These are phyloP conservation scores for Colletotrichum tropicale DNA, from an alignment of 2,329 filamentous ascomycete species.

Conservation along the genomic window DNA sequence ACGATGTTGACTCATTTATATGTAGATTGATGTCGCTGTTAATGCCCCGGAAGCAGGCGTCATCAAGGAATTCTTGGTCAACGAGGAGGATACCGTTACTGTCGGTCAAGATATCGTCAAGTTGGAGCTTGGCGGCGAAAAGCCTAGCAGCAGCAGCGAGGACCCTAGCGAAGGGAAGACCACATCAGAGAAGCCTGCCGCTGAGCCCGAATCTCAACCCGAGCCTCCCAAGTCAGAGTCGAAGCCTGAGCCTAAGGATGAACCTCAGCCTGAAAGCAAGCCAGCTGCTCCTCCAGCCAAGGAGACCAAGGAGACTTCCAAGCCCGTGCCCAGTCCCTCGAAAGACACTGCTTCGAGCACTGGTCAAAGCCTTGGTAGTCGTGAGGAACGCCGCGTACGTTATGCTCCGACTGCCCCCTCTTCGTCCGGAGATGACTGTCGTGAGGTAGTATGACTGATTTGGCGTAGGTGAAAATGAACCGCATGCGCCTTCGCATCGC, in stretches of 20 bases:
- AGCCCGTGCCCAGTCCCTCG: constrained; percentile 23
- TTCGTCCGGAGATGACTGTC: not conserved
- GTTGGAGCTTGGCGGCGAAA: constrained; percentile 70
- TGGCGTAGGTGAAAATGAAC: constrained; percentile 95
- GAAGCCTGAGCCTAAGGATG: constrained; percentile 47
- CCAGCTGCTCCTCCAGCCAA: constrained; percentile 18
- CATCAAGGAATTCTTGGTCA: constrained; percentile 89
- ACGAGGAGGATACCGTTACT: constrained; percentile 92
- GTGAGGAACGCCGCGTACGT: constrained; percentile 87
- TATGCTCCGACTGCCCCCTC: not conserved
- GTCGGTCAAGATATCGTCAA: constrained; percentile 92
- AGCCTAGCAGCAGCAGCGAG: constrained; percentile 36
- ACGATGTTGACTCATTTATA: not conserved
- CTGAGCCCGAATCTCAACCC: constrained; percentile 15
- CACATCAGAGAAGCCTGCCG: constrained; percentile 12
- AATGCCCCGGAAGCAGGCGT: constrained; percentile 91
- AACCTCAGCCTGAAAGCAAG: constrained; percentile 38
- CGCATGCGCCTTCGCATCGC: constrained; percentile 97
- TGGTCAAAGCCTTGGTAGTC: constrained; percentile 65
- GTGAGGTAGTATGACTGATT: not conserved
- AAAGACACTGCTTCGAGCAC: constrained; percentile 28
- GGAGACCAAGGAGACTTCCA: constrained; percentile 20
- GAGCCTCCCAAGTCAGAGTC: constrained; percentile 35
- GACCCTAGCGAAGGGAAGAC: not conserved
- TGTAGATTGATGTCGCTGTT: constrained; percentile 91